phyloP scores from a whole-genome alignment of 1,139 yeast genomes.

The Yamadazyma spencermartinsiae region DNA sequence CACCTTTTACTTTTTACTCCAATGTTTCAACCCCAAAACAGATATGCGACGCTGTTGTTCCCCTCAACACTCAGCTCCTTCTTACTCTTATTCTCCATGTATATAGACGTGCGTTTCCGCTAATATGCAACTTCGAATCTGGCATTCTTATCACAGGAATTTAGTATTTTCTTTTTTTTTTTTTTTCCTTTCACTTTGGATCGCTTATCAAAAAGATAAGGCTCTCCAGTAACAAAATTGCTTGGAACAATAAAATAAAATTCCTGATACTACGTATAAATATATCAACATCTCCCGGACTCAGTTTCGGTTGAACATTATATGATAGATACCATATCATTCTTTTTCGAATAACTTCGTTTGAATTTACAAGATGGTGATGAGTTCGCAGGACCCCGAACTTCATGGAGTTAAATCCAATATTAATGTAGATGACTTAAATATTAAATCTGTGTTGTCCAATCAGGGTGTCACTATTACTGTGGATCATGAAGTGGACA shows the following conservation, averaged over 20 bases:
- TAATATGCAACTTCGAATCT: neutral
- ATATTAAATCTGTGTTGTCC: conserved; percentile 42
- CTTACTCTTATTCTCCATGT: neutral
- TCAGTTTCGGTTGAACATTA: too few relatives aligned
- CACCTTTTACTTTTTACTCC: too few relatives aligned
- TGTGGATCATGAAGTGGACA: conserved; percentile 47
- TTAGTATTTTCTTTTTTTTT: neutral
- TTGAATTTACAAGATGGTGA: neutral
- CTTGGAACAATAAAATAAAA: neutral
- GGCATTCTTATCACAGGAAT: neutral
- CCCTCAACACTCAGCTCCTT: too few relatives aligned
- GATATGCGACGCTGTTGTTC: too few relatives aligned
- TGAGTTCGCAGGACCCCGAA: conserved; percentile 14
- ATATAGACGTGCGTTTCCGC: too few relatives aligned
- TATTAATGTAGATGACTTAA: conserved; percentile 42
- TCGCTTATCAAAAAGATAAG: neutral
- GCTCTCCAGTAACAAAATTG: neutral
- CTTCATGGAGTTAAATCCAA: conserved; percentile 35
- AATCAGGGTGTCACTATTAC: conserved; percentile 39
- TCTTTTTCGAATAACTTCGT: neutral
- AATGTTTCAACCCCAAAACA: too few relatives aligned
- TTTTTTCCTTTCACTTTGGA: neutral
- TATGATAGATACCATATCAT: too few relatives aligned
- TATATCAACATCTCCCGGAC: neutral
- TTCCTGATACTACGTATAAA: neutral